Evolutionary conservation across 2,329 filamentous ascomycete genomes (phyloP).

Genomic region (Microsporum canis): DNA sequence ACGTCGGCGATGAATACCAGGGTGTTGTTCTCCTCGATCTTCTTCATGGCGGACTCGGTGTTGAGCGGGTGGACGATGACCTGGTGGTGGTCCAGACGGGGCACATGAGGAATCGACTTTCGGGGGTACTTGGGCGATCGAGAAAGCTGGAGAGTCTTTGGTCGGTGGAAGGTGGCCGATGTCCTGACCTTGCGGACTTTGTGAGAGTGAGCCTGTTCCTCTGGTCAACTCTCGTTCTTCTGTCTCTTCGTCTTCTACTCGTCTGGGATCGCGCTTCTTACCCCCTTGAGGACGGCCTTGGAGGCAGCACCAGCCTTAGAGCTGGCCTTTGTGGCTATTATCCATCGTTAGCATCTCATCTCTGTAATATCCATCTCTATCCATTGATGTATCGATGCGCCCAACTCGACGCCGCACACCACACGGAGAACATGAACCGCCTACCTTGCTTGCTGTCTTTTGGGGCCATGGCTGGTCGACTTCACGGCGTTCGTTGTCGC

Average conservation of each 20-base stretch:
- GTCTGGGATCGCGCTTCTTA: conserved; percentile 41
- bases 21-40: conserved; percentile 99
- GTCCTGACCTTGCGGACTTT: conserved; percentile 89
- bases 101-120: conserved; percentile 81
- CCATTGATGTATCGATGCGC: neutral
- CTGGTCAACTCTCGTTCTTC: neutral
- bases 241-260: neutral
- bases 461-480: conserved; percentile 38
- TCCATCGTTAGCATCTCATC: neutral
- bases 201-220: conserved; percentile 54
- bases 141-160: conserved; percentile 89
- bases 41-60: conserved; percentile 99
- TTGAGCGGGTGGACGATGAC: conserved; percentile 96
- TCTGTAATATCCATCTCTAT: neutral
- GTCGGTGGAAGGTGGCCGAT: conserved; percentile 91
- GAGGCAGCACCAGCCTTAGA: conserved; percentile 80
- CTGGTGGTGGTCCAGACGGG: conserved; percentile 94
- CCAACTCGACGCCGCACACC: neutral
- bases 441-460: conserved; percentile 40
- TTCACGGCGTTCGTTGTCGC: neutral
- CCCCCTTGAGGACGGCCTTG: conserved; percentile 91
- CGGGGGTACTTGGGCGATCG: conserved; percentile 91
- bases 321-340: conserved; percentile 44
- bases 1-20: conserved; percentile 94
- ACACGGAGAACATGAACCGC: conserved; percentile 10